Base-by-base conservation (phyloP, 306 rosid genomes). In the Trifolium dubium region DNA sequence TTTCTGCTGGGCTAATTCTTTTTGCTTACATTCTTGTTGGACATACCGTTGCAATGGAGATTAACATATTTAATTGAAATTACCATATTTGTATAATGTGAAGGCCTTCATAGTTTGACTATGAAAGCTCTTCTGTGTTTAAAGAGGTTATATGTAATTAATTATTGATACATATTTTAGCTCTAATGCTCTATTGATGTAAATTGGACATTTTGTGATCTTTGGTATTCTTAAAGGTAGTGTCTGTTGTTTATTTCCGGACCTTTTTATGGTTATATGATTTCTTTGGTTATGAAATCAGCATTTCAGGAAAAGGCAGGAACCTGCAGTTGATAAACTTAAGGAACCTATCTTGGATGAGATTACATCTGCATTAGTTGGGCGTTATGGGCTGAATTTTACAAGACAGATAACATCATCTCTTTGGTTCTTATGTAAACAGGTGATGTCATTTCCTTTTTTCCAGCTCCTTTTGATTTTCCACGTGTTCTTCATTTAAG, bases 401-500 rank as follows among this genome's bases (percentile, higher is more conserved):
- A 88, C 92, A 2, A 86, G 88, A 80, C 89, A 91, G 61, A 88
- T 84, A 74, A 79, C 78, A 56, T 74, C 98, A 75, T 88, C 96
- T 69, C 90, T 94, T 32, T 94, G 97, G 97, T 94, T 94, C 84
- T 81, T 94, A 31, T 94, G 98, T 85, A 94, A 94, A 86, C 96
- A 94, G 97, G 97, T 94, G 58, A 77, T 74, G 15, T 11, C 28
- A 28, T 51, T 70, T 71, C 47, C 13, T 67, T 37, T 39, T 60
- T 60, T 58, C 53, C 13, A 5, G 32, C 64, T 47, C 19, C 75
- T 47, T 70, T 66, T 75, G 66, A 5, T 73, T 66, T 81, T 67
- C 41, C 30, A 31, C 1, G 1, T 44, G 14, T 46, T 54, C 12
- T 75, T 76, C 11, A 68, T 72, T 61, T n/a, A 28, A 32, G n/a